Conservation (phyloP, 345 rosid genomes). For the Litchi chinensis region DNA sequence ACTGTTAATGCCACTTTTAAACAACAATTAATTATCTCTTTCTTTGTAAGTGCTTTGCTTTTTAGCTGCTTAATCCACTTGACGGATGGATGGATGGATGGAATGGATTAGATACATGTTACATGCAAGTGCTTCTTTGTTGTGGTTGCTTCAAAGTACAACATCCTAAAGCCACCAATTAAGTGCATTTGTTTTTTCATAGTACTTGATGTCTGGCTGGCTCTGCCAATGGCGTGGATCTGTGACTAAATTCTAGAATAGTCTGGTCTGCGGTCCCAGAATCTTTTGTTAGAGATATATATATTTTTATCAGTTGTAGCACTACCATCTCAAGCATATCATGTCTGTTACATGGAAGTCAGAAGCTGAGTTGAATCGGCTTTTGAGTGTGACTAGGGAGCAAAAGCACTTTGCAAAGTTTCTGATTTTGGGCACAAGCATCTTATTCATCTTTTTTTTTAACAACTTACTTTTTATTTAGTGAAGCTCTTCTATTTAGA, state of each 20-base stretch:
- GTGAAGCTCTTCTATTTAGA: neutral
- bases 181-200: neutral
- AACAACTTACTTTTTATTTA: neutral
- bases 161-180: neutral
- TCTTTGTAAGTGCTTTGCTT: neutral
- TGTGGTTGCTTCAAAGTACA: neutral
- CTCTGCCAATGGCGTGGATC: neutral
- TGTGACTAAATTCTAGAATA: neutral
- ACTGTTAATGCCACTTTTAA: constrained; percentile 39
- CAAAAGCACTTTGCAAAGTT: neutral
- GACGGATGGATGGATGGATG: too few species aligned
- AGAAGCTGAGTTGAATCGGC: constrained; percentile 2
- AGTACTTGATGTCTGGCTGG: neutral
- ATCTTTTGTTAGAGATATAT: neutral
- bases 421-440: neutral
- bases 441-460: neutral
- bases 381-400: neutral
- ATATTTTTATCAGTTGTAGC: neutral
- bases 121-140: neutral
- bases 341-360: neutral
- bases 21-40: neutral
- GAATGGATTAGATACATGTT: too few species aligned
- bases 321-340: neutral
- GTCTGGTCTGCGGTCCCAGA: neutral
- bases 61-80: neutral